Evolutionary conservation across 768 basidiomycete species (phyloP).

Genomic region (Lactarius evosmus): DNA sequence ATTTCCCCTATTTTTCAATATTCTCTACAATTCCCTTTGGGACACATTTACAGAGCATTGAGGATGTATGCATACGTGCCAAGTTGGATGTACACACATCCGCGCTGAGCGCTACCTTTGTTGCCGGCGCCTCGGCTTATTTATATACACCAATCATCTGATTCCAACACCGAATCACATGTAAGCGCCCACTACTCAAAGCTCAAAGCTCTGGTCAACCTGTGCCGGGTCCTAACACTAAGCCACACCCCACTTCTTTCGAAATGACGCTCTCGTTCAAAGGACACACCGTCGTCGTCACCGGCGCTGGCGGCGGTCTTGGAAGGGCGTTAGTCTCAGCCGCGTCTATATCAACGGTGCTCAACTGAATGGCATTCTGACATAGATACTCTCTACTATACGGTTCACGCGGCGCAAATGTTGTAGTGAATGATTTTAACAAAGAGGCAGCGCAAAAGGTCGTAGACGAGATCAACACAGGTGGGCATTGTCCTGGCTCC

Average conservation of each 20-base stretch:
- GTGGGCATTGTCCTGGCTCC: constrained; percentile 41
- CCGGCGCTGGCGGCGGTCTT: constrained; percentile 93
- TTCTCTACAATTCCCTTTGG: constrained; percentile 6
- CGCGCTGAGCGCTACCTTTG: constrained; percentile 17
- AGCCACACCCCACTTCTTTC: not conserved
- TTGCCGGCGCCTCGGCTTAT: constrained; percentile 14
- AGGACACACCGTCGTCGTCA: constrained; percentile 89
- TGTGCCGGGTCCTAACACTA: no score
- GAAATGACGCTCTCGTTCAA: constrained; percentile 69
- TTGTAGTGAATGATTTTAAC: constrained; percentile 95
- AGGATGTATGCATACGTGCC: constrained; percentile 27
- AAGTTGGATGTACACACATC: constrained; percentile 20
- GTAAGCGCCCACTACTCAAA: not conserved
- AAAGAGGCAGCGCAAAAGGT: constrained; percentile 85
- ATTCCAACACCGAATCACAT: constrained; percentile 24
- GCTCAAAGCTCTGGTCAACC: no score
- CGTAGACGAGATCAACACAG: constrained; percentile 80
- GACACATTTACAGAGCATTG: constrained; percentile 22
- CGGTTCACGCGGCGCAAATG: constrained; percentile 88
- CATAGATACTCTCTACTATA: constrained; percentile 84
- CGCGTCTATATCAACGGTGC: not conserved
- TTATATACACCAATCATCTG: constrained; percentile 16
- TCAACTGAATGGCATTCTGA: not conserved
- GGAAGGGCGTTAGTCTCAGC: constrained; percentile 72
- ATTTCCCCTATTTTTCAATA: not conserved